Evolutionary conservation across 192 early-diverging fungal species (phyloP), one percentile per base, ranked within the genome.

Genomic region (Coemansia sp.): DNA sequence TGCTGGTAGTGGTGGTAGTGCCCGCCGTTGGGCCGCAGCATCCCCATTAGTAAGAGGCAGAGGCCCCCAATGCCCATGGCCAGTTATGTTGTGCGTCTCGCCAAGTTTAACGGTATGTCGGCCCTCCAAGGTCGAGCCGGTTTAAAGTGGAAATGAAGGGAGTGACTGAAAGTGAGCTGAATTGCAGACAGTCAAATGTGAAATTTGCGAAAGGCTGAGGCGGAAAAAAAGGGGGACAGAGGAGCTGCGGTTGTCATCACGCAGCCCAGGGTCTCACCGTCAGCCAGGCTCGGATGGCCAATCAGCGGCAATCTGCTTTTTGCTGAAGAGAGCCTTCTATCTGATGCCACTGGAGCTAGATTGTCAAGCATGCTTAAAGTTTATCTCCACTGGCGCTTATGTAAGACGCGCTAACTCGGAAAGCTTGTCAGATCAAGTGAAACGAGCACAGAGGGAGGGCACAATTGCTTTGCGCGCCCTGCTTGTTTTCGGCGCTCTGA

Each of bases 61-160:
- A 55, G 26, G 52, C 52, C 52, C 14, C 52, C 52, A 6, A 55
- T 14, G 26, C 52, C 52, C 52, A 55, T 55, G 31, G 23, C 26
- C 26, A 26, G 16, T 6, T 13, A 47, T 7, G 90, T 88, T 81
- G 76, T 20, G 68, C 16, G 5, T n/a, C 23, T 37, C 13, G 73
- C 52, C 26, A 52, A 28, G 52, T 6, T 55, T 45, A 45, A 20
- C 43, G 43, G n/a, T 45, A 45, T 45, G 18, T 0, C 9, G 43
- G 6, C 43, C n/a, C 18, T 45, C n/a, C 8, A 9, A 18, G n/a
- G 18, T 45, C n/a, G 43, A 8, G 43, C 43, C 43, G 20, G 43
- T 45, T 45, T 45, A 7, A 45, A 43, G n/a, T 31, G 31, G n/a
- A 7, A 20, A 20, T 20, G n/a, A 45, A 45, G 16, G 18, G 16